phyloP scores from a whole-genome alignment of 192 early-diverging fungal species.

The Spizellomyces sp. region DNA sequence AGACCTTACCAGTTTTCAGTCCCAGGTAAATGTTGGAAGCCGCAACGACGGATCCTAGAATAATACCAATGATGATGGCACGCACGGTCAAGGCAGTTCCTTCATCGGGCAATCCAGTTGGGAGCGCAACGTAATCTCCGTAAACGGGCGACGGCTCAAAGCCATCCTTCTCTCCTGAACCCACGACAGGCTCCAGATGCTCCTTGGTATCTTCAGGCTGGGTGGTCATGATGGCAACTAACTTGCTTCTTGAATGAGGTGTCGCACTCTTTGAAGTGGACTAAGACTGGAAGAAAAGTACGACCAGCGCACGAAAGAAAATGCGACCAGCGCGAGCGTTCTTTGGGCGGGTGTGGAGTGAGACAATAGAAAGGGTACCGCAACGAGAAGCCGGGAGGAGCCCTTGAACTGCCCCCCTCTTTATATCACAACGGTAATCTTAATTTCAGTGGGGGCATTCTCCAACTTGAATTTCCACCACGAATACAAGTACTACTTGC shows the following conservation, averaged over 20 bases:
- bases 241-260: too few relatives aligned
- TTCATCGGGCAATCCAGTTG: conserved; percentile 17
- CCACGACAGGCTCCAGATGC: background rate
- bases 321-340: background rate
- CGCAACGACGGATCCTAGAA: conserved; percentile 66
- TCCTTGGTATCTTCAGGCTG: background rate
- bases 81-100: conserved; percentile 38
- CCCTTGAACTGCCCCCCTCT: too few relatives aligned
- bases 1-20: conserved; percentile 54
- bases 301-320: background rate
- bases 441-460: too few relatives aligned
- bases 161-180: background rate
- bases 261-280: too few relatives aligned
- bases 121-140: conserved; percentile 15
- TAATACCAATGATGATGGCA: conserved; percentile 58
- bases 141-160: background rate
- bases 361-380: too few relatives aligned
- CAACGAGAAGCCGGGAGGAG: too few relatives aligned
- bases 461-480: too few relatives aligned
- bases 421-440: too few relatives aligned
- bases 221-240: background rate
- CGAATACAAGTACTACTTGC: too few relatives aligned
- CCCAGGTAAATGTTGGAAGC: conserved; percentile 92
- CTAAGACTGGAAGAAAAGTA: background rate
- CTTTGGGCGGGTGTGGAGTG: too few relatives aligned